These are phyloP conservation scores for Vinca minor DNA, from an alignment of 257 asterid species.

Conservation along the genomic window DNA sequence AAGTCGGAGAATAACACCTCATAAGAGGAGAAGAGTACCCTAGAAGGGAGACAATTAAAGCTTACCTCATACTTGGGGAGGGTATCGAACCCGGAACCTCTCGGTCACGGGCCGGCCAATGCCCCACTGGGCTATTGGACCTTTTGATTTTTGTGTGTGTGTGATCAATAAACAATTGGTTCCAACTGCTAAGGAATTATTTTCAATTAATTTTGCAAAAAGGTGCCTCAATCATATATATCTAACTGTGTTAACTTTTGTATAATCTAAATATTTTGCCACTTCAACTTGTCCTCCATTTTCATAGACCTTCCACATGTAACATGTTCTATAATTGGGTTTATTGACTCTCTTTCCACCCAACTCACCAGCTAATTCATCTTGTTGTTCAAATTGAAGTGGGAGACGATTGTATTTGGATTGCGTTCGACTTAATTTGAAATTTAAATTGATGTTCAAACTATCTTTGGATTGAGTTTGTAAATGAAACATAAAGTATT, in stretches of 20 bases:
- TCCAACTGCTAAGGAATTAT: conserved; percentile 15
- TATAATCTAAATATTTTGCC: neutral
- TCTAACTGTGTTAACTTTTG: neutral
- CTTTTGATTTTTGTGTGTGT: neutral
- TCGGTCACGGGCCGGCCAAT: too few relatives aligned
- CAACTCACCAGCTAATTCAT: neutral
- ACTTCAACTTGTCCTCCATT: conserved; percentile 15
- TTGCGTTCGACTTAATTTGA: too few relatives aligned
- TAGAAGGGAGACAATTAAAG: too few relatives aligned
- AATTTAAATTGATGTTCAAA: too few relatives aligned
- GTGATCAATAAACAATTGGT: conserved; percentile 12
- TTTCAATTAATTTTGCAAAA: neutral
- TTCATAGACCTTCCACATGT: conserved; percentile 2
- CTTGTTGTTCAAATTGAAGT: neutral
- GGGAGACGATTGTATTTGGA: too few relatives aligned
- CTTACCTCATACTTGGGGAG: too few relatives aligned
- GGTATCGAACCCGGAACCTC: too few relatives aligned
- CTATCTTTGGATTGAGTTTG: too few relatives aligned
- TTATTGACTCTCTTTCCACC: neutral
- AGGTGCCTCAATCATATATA: too few relatives aligned
- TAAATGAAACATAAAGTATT: too few relatives aligned
- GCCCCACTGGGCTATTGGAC: neutral
- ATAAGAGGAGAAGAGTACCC: too few relatives aligned
- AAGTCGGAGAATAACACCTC: too few relatives aligned
- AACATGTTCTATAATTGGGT: neutral